These are phyloP conservation scores for Azolla pinnata DNA, from an alignment of 75 land plant genomes.

Conservation along the genomic window DNA sequence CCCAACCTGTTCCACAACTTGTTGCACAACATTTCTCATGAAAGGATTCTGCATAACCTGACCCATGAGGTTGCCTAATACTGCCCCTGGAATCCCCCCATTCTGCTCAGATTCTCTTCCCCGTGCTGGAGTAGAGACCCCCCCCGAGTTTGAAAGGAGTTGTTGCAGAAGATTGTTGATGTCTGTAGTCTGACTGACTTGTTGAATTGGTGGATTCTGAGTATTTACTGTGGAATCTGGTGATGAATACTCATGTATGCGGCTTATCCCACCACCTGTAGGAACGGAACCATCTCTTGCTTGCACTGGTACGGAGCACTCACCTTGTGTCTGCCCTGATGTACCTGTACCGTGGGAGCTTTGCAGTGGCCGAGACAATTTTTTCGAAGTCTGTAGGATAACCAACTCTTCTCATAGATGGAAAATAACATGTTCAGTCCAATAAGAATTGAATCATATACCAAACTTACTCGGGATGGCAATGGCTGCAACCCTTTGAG, in stretches of 20 bases:
- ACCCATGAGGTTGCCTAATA: conserved; percentile 44
- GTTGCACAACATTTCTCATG: conserved; percentile 43
- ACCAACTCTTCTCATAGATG: too few species aligned
- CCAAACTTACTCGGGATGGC: conserved; percentile 39
- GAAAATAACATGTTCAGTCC: too few species aligned
- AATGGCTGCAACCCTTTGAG: conserved; percentile 57
- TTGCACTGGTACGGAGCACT: not conserved
- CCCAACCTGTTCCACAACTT: conserved; percentile 59
- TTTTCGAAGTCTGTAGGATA: not conserved
- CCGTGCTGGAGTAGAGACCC: not conserved
- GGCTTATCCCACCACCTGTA: not conserved
- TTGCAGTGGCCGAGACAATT: not conserved
- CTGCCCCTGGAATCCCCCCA: conserved; percentile 41
- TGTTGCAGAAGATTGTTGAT: too few species aligned
- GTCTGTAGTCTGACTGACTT: not conserved
- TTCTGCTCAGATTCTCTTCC: conserved; percentile 20
- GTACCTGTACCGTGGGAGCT: not conserved
- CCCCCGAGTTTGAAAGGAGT: not conserved
- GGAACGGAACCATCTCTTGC: not conserved
- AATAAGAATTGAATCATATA: not conserved
- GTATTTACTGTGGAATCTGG: not conserved
- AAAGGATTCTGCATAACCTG: conserved; percentile 57
- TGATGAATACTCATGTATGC: not conserved
- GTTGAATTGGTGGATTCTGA: not conserved
- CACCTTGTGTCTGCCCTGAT: conserved; percentile 1